Base-by-base conservation (phyloP, 139 green algal species). In the Asterochloris erici region DNA sequence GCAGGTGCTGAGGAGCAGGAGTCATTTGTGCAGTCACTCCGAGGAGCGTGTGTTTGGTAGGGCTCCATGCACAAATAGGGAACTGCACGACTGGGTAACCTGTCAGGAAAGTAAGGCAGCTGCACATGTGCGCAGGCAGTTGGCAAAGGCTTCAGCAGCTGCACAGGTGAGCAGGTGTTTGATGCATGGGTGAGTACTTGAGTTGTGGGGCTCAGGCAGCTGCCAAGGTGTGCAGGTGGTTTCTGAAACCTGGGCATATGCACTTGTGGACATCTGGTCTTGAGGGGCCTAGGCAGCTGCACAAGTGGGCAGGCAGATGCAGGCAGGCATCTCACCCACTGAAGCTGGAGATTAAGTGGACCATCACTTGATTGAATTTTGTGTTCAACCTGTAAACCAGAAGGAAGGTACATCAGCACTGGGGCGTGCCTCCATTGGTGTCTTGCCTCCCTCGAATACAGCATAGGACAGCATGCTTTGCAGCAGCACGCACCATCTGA, bases 321-420 rank as follows among this genome's bases (percentile, higher is more conserved):
- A 77, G 27, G 29, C 73, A 60, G 47, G 23, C 12, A 61, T 11
- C 61, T 62, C 26, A 81, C 77, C 77, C 62, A 63, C 14, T 63
- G 16, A 63, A 81, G 26, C 26, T 81, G 27, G 10, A 81, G 63
- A 12, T 73, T 61, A 21, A 81, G 28, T 12, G 77, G 77, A 9
- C 77, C 77, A 74, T 73, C 63, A 47, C 77, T 79, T 21, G 94
- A 98, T 86, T 99, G 96, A 26, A 99, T 99, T 88, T 99, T 99
- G 90, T 99, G 97, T 84, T 98, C 95, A 0, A 82, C 90, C 93
- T 97, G 90, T 26, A 16, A 47, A 63, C n/a, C 61, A 61, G 12
- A 19, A 63, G n/a, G 4, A 26, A 63, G 63, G 26, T 64, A 54
- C 38, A 54, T 54, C 38, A 54, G 38, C 38, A 54, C 38, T 54